Evolutionary conservation across 495 filamentous ascomycete species (phyloP).

Genomic region (Amorphotheca resinae): DNA sequence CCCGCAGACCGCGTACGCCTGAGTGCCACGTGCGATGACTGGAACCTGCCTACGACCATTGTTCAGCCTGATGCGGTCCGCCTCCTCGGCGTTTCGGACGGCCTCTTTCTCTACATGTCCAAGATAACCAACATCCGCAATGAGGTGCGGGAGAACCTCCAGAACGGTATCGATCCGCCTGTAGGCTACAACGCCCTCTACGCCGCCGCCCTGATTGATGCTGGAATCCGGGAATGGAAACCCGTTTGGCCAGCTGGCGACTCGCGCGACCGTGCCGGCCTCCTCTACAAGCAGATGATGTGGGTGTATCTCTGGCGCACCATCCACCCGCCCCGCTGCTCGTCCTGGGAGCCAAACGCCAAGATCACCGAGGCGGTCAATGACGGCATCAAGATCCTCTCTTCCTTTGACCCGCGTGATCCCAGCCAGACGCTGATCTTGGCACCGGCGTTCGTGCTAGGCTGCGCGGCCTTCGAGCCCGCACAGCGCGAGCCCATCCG

Average conservation of each 20-base stretch:
- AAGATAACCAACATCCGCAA: slow-evolving; percentile 71
- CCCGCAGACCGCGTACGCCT: slow-evolving; percentile 18
- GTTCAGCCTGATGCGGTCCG: slow-evolving; percentile 62
- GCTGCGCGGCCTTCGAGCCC: slow-evolving; percentile 65
- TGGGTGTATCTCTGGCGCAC: slow-evolving; percentile 87
- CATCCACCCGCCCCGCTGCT: slow-evolving; percentile 48
- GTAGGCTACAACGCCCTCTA: slow-evolving; percentile 66
- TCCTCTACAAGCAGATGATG: slow-evolving; percentile 80
- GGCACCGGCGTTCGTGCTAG: slow-evolving; percentile 79
- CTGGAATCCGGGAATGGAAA: slow-evolving; percentile 61
- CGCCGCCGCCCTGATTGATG: slow-evolving; percentile 66
- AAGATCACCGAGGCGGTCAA: slow-evolving; percentile 67
- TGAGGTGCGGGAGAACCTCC: slow-evolving; percentile 54
- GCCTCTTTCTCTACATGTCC: slow-evolving; percentile 68
- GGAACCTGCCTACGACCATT: slow-evolving; percentile 55
- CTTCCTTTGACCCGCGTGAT: slow-evolving; percentile 44
- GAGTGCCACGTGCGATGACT: slow-evolving; percentile 26
- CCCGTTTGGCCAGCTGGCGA: slow-evolving; percentile 58
- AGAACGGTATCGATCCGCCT: slow-evolving; percentile 48
- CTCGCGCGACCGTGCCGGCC: slow-evolving; percentile 59
- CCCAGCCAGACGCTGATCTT: slow-evolving; percentile 66
- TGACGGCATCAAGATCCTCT: slow-evolving; percentile 54
- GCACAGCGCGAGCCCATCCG: slow-evolving; percentile 58
- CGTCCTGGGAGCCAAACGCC: slow-evolving; percentile 31
- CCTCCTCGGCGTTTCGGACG: slow-evolving; percentile 77